Conservation (phyloP, 352 stramenopile species). For the Peronosclerospora sorghi region DNA sequence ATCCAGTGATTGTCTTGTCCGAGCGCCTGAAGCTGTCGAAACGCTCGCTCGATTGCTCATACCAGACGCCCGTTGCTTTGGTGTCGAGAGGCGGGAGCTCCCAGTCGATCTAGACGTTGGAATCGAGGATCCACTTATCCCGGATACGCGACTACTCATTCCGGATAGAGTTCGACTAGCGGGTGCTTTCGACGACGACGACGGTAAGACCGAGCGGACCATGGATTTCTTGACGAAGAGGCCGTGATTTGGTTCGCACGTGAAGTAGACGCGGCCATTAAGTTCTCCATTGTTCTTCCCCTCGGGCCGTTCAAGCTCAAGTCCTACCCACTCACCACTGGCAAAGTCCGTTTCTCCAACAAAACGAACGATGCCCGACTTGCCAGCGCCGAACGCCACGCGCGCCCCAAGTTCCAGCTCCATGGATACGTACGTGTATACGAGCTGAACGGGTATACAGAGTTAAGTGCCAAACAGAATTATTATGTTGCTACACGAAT, state of each 20-base stretch:
- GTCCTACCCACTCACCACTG: constrained; percentile 68
- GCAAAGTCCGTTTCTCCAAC: constrained; percentile 71
- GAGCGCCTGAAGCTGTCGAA: not conserved
- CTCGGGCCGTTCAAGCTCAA: constrained; percentile 67
- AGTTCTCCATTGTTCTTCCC: constrained; percentile 83
- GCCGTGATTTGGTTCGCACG: constrained; percentile 50
- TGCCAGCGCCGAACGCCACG: constrained; percentile 55
- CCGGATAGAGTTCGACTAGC: constrained; percentile 24
- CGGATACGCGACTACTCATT: constrained; percentile 10
- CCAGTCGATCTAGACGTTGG: not conserved
- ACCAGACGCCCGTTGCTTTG: constrained; percentile 13
- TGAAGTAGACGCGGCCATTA: constrained; percentile 76
- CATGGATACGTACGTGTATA: constrained; percentile 5
- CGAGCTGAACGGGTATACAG: no score
- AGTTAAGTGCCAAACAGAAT: no score
- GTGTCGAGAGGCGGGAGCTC: constrained; percentile 9
- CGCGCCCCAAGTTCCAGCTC: constrained; percentile 47
- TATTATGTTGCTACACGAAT: no score
- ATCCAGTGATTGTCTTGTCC: constrained; percentile 24
- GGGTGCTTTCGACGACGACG: constrained; percentile 13
- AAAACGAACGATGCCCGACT: constrained; percentile 63
- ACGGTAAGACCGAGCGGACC: constrained; percentile 24
- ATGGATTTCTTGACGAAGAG: constrained; percentile 57
- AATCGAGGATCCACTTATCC: constrained; percentile 3
- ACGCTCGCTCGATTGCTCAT: constrained; percentile 6